phyloP scores from a whole-genome alignment of 1,139 yeast genomes.

The Sugiyamaella neomexicana region DNA sequence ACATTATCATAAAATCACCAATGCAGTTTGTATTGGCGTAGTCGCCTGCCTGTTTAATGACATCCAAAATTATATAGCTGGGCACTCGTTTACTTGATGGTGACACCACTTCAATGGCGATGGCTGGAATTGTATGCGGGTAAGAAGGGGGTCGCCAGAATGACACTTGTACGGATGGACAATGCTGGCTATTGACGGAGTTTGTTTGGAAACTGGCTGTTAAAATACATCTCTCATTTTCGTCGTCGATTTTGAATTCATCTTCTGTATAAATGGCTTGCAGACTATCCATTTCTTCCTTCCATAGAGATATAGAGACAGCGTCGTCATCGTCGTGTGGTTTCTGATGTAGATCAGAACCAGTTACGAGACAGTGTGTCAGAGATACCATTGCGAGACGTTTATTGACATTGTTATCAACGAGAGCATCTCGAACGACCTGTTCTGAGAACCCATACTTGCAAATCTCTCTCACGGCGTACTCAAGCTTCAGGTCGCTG shows the following conservation, averaged over 20 bases:
- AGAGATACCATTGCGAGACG: constrained; percentile 51
- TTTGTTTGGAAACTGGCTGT: not conserved
- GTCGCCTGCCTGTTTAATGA: constrained; percentile 49
- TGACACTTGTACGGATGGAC: not conserved
- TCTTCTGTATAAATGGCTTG: constrained; percentile 48
- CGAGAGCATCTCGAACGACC: constrained; percentile 55
- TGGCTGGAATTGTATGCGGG: constrained; percentile 40
- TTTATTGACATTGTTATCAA: constrained; percentile 49
- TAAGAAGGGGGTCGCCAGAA: constrained; percentile 31
- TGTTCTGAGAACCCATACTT: constrained; percentile 72
- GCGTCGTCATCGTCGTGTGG: not conserved
- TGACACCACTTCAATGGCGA: constrained; percentile 30
- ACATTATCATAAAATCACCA: constrained; percentile 70
- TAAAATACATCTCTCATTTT: constrained; percentile 20
- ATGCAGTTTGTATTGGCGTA: constrained; percentile 46
- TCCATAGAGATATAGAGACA: constrained; percentile 50
- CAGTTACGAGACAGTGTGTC: constrained; percentile 39
- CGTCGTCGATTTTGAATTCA: constrained; percentile 17
- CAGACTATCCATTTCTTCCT: constrained; percentile 73
- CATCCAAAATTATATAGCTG: constrained; percentile 69
- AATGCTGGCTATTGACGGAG: not conserved
- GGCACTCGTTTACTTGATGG: constrained; percentile 54
- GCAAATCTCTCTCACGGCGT: constrained; percentile 54
- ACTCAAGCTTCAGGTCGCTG: constrained; percentile 48
- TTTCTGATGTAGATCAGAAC: constrained; percentile 9